Percentiles rank a stretch among this genome's conserved stretches.
These are phyloP conservation scores for Triadica sebifera DNA, from an alignment of 345 rosid genomes.

Conservation along the genomic window DNA sequence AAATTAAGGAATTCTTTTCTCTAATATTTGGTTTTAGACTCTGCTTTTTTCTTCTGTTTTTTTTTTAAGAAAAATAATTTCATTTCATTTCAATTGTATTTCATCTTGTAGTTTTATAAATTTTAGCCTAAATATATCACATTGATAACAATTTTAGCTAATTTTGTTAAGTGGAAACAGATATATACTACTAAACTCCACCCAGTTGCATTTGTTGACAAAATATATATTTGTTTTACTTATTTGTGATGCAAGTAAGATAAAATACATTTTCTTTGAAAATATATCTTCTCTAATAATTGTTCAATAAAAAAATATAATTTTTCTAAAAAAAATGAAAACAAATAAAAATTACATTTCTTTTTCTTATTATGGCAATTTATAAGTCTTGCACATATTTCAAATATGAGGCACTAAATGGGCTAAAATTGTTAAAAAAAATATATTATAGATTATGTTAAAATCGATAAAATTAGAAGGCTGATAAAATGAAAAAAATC, in stretches of 20 bases:
- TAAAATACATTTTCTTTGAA: too few relatives aligned
- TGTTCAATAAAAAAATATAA: too few relatives aligned
- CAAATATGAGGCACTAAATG: not conserved
- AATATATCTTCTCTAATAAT: too few relatives aligned
- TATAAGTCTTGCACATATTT: too few relatives aligned
- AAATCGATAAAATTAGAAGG: not conserved
- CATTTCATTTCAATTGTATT: not conserved
- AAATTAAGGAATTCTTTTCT: not conserved
- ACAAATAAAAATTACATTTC: not conserved
- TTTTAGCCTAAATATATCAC: not conserved
- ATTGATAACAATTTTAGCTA: not conserved
- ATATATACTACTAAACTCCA: not conserved
- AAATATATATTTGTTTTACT: too few relatives aligned
- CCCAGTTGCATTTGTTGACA: too few relatives aligned
- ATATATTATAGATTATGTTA: not conserved
- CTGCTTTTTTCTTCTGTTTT: too few relatives aligned
- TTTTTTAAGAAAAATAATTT: too few relatives aligned
- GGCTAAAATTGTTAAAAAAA: not conserved
- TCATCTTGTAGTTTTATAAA: too few relatives aligned
- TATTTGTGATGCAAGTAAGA: too few relatives aligned
- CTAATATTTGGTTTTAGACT: too few relatives aligned
- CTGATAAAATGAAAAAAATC: not conserved
- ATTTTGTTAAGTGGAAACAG: not conserved
- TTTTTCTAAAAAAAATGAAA: too few relatives aligned
- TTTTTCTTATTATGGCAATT: not conserved